These are phyloP conservation scores for Anthracocystis panici-leucophaei DNA, from an alignment of 1,284 basidiomycete species.

Conservation along the genomic window DNA sequence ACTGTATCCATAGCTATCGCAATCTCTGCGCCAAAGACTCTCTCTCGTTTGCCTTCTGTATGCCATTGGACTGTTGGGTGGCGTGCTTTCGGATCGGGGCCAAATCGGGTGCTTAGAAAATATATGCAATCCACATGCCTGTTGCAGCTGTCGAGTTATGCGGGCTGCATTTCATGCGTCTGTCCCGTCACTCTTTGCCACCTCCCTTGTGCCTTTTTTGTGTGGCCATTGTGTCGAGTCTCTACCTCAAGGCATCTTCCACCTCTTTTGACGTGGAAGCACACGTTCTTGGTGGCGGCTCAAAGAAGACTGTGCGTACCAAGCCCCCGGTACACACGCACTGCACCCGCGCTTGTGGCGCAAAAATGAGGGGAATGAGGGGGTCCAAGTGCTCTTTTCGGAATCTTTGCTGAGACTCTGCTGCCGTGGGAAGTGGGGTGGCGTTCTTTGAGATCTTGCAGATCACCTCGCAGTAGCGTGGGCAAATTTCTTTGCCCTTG, in stretches of 20 bases:
- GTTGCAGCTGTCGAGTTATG: conserved; percentile 37
- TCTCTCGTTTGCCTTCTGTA: conserved; percentile 3
- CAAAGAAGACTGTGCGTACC: conserved; percentile 10
- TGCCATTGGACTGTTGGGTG: neutral
- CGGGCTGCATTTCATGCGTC: conserved; percentile 18
- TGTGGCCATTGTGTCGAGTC: neutral
- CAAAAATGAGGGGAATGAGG: too few relatives aligned
- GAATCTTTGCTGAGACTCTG: neutral
- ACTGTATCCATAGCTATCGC: conserved; percentile 13
- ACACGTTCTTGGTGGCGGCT: neutral
- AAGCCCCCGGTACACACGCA: conserved; percentile 7
- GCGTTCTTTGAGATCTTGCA: neutral
- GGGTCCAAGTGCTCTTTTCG: neutral
- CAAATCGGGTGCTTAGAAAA: conserved; percentile 8
- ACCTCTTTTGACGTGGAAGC: too few relatives aligned
- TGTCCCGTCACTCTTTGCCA: neutral
- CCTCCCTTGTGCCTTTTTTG: neutral
- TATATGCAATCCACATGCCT: conserved; percentile 32
- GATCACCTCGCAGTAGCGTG: conserved; percentile 11
- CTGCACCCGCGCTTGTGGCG: neutral
- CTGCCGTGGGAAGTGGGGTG: neutral
- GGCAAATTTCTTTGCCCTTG: neutral
- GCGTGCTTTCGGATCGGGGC: conserved; percentile 8
- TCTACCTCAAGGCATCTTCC: neutral
- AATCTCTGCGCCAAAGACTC: neutral